Evolutionary conservation across 306 rosid species (phyloP), one percentile per base, ranked within the genome.

Genomic region (Trichosanthes truncata): DNA sequence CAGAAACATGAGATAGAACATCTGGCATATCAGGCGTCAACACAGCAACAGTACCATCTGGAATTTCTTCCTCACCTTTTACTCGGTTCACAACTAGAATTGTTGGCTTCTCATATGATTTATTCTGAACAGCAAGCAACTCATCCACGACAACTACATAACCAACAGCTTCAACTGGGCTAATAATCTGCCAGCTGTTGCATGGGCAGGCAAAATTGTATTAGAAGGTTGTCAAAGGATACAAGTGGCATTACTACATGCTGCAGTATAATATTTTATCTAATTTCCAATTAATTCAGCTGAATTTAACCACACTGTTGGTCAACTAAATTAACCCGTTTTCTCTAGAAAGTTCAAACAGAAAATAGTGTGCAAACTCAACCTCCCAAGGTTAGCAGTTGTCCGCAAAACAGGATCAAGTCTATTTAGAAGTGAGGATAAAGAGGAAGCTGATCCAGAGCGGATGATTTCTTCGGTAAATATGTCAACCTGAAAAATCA

Each of bases 21-120:
- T 95, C 99, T 7, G 99, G 99, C 99, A 95, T 95, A 81, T 95
- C 99, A 76, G 97, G 99, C 48, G 97, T 95, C 82, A 95, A 85
- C 84, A 95, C 96, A 85, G 99, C 99, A 83, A 95, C 99, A 35
- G 93, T 78, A 79, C 99, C 99, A 88, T 93, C 97, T 35, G 99
- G 99, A 86, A 95, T 93, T 87, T 95, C 99, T 86, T 95, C 99
- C 87, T 95, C 99, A 75, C 99, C 99, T 83, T 81, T 95, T 79
- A 95, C 97, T 71, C 86, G 90, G 84, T 82, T 91, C 74, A 89
- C 97, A 81, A 95, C 89, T 90, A 95, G 89, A 84, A 95, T 88
- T 78, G 99, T 95, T 29, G 97, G 99, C 76, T 87, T 89, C 76
- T 75, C 92, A 31, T 90, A 95, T 73, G 88, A 68, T 89, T 91